Percentiles rank a stretch among this genome's conserved stretches.
Conservation (phyloP, 176 grass and related monocot species). For the Microstegium vimineum region DNA sequence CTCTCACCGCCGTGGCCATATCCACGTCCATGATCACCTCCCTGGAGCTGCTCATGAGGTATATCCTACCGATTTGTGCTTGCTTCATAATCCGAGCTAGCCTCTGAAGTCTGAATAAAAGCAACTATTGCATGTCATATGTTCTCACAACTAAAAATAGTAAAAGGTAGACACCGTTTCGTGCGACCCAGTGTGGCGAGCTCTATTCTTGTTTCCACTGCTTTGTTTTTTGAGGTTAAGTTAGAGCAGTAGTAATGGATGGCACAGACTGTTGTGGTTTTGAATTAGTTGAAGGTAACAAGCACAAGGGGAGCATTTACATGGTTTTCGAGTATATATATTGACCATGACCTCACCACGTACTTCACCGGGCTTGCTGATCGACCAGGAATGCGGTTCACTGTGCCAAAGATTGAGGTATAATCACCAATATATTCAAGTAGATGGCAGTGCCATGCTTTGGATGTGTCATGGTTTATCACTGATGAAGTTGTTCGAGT, state of each 20-base stretch:
- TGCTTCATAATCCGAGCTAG: no score
- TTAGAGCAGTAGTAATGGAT: not conserved
- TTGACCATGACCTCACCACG: conserved; percentile 96
- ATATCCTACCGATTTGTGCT: no score
- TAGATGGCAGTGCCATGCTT: not conserved
- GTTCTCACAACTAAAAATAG: no score
- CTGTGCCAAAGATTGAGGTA: conserved; percentile 96
- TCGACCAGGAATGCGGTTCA: conserved; percentile 81
- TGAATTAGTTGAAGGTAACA: conserved; percentile 51
- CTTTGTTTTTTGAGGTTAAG: not conserved
- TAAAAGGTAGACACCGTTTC: no score
- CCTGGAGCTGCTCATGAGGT: no score
- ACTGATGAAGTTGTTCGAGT: conserved; percentile 22
- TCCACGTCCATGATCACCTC: no score
- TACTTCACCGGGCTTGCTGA: conserved; percentile 82
- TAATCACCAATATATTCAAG: not conserved
- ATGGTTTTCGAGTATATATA: conserved; percentile 90
- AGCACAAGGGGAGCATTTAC: conserved; percentile 80
- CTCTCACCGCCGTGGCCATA: no score
- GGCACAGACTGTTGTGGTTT: not conserved
- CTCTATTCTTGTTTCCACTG: conserved; percentile 8
- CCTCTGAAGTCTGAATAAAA: no score
- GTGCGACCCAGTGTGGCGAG: conserved; percentile 45
- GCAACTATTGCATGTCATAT: no score
- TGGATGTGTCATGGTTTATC: conserved; percentile 10